Conservation (phyloP, 2,329 filamentous ascomycete genomes). For the Cladorrhinum sp. region DNA sequence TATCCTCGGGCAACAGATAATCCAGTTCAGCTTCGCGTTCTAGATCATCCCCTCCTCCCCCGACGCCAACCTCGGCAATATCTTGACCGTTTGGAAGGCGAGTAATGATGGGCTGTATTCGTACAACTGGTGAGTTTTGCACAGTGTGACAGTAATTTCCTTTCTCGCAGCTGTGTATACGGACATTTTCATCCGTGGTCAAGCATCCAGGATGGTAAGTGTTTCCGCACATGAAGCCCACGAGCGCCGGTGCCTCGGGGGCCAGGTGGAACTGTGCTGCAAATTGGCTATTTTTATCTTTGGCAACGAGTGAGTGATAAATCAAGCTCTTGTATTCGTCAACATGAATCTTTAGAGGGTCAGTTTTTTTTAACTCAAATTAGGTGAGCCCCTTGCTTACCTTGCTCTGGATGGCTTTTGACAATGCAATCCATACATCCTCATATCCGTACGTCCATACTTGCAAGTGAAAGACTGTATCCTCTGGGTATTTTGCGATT, state of each 20-base stretch:
- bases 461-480: slow-evolving; percentile 80
- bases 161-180: slow-evolving; percentile 84
- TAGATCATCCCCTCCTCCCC: slow-evolving; percentile 75
- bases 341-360: slow-evolving; percentile 65
- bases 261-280: slow-evolving; percentile 42
- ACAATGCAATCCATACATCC: slow-evolving; percentile 82
- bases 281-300: slow-evolving; percentile 39
- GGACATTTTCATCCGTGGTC: slow-evolving; percentile 58
- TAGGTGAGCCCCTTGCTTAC: no score
- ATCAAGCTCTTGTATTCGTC: slow-evolving; percentile 75
- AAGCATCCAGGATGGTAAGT: slow-evolving; percentile 66
- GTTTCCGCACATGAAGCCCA: slow-evolving; percentile 75
- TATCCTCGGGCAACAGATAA: slow-evolving; percentile 34
- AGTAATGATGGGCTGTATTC: slow-evolving; percentile 75
- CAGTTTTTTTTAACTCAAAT: background rate
- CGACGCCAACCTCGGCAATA: slow-evolving; percentile 70
- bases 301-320: slow-evolving; percentile 61
- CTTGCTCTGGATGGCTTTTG: slow-evolving; percentile 64
- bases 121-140: slow-evolving; percentile 56
- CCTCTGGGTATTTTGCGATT: slow-evolving; percentile 62
- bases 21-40: slow-evolving; percentile 66
- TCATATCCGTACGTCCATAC: slow-evolving; percentile 91
- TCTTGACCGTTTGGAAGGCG: slow-evolving; percentile 58
- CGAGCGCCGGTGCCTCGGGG: slow-evolving; percentile 64
- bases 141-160: slow-evolving; percentile 58